Evolutionary conservation across 768 basidiomycete species (phyloP), one percentile per base, ranked within the genome.

Genomic region (Tulasnella sp.): DNA sequence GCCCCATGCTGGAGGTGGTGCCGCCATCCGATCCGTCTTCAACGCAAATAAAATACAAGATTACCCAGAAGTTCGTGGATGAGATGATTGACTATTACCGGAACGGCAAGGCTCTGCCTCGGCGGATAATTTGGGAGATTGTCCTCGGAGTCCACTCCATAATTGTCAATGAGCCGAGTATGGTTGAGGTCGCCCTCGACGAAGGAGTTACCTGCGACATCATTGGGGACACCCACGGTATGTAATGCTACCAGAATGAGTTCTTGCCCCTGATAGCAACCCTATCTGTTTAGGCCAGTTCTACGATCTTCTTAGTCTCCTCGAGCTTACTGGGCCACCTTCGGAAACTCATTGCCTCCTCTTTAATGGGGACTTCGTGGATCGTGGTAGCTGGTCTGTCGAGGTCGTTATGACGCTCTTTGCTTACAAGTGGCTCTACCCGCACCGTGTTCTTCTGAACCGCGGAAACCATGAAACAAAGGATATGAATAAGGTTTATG

Each of bases 371-470:
- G 97, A 99, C 86, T 91, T 99, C 70, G 97, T 99, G 48, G 97
- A 99, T 84, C 90, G 97, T 79, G 96, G 96, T n/a, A 94, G 93
- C 37, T 96, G 94, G 94, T 94, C 93, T 15, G 91, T 94, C 77
- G 95, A 96, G 84, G 94, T 99, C 78, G 95, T 96, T 79, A 85
- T 99, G 79, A 91, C 93, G 20, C 92, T 96, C 5, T 94, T 99
- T 82, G 94, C 96, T 15, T 98, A 92, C 85, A 99, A 99, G 87
- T 99, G 96, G 96, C 85, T 98, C 77, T 95, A 94, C 85, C 97
- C 97, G 4, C 89, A 89, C 78, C 89, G 87, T 78, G 94, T 98
- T 88, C 97, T 89, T 84, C 90, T 99, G 83, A 99, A 99, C 84
- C 90, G 97, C 80, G 97, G 97, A 23, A 99, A 98, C 85, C 97